Percentiles rank a stretch among this genome's conserved stretches.
Evolutionary conservation across 768 basidiomycete species (phyloP).

Genomic region (Exidia glandulosa): DNA sequence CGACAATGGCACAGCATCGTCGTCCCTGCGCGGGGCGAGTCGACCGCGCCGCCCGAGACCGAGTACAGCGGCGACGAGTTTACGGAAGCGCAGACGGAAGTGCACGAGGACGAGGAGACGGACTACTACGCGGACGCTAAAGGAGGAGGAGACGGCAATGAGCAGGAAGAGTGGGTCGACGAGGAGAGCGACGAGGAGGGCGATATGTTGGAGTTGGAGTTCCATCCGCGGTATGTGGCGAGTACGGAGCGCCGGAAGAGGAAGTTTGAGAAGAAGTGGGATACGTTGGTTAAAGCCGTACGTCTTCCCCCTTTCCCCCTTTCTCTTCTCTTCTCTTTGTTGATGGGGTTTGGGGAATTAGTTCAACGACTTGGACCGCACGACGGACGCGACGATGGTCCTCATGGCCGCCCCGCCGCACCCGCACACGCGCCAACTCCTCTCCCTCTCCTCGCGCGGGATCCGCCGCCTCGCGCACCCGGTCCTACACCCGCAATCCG

Average conservation of each 20-base stretch:
- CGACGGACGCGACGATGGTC: slow-evolving; percentile 70
- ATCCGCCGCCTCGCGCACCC: slow-evolving; percentile 11
- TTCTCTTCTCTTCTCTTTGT: neutral
- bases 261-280: slow-evolving; percentile 69
- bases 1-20: slow-evolving; percentile 6
- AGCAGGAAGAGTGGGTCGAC: slow-evolving; percentile 1
- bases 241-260: slow-evolving; percentile 57
- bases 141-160: too few species aligned
- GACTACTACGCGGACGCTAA: slow-evolving; percentile 5
- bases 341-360: slow-evolving; percentile 15
- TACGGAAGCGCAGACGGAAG: slow-evolving; percentile 19
- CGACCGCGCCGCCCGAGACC: slow-evolving; percentile 28
- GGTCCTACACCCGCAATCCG: slow-evolving; percentile 36
- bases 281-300: slow-evolving; percentile 61
- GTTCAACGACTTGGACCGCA: slow-evolving; percentile 71
- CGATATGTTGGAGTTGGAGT: slow-evolving; percentile 54
- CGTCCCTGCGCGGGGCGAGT: neutral
- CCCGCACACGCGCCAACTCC: slow-evolving; percentile 44
- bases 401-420: slow-evolving; percentile 68
- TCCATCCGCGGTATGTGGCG: slow-evolving; percentile 58
- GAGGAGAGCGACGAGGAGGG: slow-evolving; percentile 7
- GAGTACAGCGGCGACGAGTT: neutral
- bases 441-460: slow-evolving; percentile 26
- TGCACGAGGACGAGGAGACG: slow-evolving; percentile 57
- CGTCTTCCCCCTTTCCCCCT: slow-evolving; percentile 11